phyloP scores from a whole-genome alignment of 257 asterid genomes.

The Rubia yunnanensis region DNA sequence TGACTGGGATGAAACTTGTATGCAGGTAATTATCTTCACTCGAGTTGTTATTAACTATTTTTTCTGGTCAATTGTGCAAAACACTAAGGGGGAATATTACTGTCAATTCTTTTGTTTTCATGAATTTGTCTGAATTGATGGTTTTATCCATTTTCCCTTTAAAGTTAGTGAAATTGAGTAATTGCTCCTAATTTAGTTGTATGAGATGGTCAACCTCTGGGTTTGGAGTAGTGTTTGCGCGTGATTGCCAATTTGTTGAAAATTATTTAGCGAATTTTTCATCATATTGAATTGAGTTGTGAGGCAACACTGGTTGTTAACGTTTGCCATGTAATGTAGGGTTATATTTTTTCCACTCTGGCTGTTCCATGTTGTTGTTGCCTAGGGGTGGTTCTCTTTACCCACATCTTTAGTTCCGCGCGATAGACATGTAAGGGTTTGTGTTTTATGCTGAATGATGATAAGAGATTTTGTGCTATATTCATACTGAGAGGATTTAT shows the following conservation, averaged over 20 bases:
- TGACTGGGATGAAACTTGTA: conserved; percentile 92
- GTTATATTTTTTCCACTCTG: conserved; percentile 82
- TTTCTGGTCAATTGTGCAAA: too few relatives aligned
- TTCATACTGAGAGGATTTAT: conserved; percentile 8
- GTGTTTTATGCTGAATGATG: conserved; percentile 13
- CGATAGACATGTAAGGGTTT: conserved; percentile 77
- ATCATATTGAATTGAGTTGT: neutral
- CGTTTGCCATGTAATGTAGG: conserved; percentile 45
- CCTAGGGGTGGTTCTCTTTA: conserved; percentile 95
- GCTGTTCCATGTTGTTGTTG: conserved; percentile 89
- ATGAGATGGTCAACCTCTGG: neutral
- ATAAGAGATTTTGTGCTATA: conserved; percentile 10
- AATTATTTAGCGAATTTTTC: neutral
- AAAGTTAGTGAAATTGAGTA: too few relatives aligned
- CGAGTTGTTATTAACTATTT: too few relatives aligned
- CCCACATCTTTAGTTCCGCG: conserved; percentile 97
- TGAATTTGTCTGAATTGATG: too few relatives aligned
- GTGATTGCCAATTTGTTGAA: neutral
- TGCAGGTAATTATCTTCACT: too few relatives aligned
- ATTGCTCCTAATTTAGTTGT: too few relatives aligned
- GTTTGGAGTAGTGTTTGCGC: neutral
- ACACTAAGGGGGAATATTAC: too few relatives aligned
- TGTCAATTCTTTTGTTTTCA: too few relatives aligned
- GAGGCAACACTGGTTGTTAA: conserved; percentile 8
- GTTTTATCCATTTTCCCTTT: too few relatives aligned